These are phyloP conservation scores for Paecilomyces formosus DNA, from an alignment of 2,329 filamentous ascomycete species.

Conservation along the genomic window DNA sequence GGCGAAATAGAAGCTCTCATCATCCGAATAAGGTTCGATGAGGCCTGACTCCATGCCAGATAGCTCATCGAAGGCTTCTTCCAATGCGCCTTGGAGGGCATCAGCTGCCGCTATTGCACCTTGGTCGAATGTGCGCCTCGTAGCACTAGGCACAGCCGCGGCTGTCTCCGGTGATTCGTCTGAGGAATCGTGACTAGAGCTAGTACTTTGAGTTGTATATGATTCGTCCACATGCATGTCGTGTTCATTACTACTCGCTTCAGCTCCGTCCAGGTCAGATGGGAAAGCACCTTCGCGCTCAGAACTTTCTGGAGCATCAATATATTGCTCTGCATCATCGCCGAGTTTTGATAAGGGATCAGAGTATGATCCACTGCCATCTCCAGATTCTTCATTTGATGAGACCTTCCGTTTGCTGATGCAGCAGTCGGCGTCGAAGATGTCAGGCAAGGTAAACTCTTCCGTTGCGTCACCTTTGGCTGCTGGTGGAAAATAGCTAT, in stretches of 20 bases:
- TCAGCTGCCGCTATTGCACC: neutral
- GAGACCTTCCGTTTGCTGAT: constrained; percentile 5
- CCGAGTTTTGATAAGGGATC: constrained; percentile 9
- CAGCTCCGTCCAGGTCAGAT: neutral
- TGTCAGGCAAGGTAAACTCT: constrained; percentile 16
- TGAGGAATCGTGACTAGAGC: neutral
- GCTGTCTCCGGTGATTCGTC: neutral
- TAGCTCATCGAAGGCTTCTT: neutral
- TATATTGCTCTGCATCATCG: constrained; percentile 7
- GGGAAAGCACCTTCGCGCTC: neutral
- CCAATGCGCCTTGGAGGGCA: neutral
- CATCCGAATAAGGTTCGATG: neutral
- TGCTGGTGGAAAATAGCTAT: constrained; percentile 18
- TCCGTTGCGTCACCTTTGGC: constrained; percentile 11
- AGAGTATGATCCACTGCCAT: neutral
- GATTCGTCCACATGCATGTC: neutral
- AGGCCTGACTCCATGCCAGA: neutral
- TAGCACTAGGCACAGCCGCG: neutral
- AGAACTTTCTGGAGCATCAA: neutral
- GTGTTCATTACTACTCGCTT: neutral
- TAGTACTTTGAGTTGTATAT: neutral
- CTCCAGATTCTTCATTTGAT: neutral
- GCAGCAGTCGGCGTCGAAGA: constrained; percentile 19
- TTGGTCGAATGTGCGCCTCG: neutral
- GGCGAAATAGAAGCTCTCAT: neutral